Base-by-base conservation (phyloP, 164 flowering plant genomes). In the Annona squamosa region DNA sequence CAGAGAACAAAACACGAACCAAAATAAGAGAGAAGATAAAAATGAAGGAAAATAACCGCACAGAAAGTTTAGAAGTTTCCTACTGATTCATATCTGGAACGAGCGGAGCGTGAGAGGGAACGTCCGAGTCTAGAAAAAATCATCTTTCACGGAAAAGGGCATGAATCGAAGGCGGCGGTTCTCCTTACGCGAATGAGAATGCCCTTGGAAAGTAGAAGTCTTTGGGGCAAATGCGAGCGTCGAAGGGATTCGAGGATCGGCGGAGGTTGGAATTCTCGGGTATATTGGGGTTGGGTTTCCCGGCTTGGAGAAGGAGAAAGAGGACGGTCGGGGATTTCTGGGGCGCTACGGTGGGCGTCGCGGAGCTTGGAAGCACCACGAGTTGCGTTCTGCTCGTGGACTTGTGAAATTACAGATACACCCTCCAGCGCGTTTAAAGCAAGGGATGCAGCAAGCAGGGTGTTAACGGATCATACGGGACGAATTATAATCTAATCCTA, bases 41-140 rank as follows among this genome's bases (percentile, higher is more conserved):
- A 41, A 42, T 13, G 17, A 13, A 63, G 18, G 72, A 46, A 12
- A 62, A 46, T 42, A 75, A 26, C 1, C 17, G 1, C 56, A 68
- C 16, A 52, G 13, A 52, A 52, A 52, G 2, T 52, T 2, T 9
- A 52, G 17, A 47, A 17, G 18, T n/a, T 6, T 47, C 82, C 73
- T 65, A 87, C 90, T 41, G 48, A 76, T 46, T 63, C 19, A 59
- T 74, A 47, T 18, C 70, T 74, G 18, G 73, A 46, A 72, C 78
- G 79, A n/a, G 77, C 62, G 17, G 86, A 83, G 63, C 85, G 84
- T 1, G 85, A 68, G 1, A 83, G 37, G 3, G 84, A 80, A 10
- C 88, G 83, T 1, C 84, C 77, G 17, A 85, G 68, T 80, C 81
- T 83, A 0, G 87, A 82, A 65, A 85, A 84, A 0, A 80, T 84